A percentile compares a stretch with the other conserved stretches of the same genome.
Conservation (phyloP, 176 grass and related monocot species). For the Aegilops sharonensis region DNA sequence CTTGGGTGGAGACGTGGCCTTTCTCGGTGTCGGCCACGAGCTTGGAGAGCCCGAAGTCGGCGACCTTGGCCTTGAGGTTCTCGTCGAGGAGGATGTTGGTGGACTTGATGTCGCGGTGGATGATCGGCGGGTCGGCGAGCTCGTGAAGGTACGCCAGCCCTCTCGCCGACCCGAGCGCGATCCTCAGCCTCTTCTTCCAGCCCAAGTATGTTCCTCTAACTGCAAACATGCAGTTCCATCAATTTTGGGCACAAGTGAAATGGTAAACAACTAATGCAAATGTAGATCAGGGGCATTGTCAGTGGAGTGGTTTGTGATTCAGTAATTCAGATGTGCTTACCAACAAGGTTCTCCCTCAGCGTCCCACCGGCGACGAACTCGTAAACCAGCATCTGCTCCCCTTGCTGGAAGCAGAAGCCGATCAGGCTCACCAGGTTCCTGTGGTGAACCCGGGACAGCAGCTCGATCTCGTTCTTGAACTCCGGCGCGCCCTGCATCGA, state of each 20-base stretch:
- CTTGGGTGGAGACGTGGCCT: conserved; percentile 63
- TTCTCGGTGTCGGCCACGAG: conserved; percentile 44
- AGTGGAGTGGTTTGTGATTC: not conserved
- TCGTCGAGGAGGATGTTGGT: conserved; percentile 77
- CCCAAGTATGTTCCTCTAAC: conserved; percentile 50
- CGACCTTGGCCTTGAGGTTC: conserved; percentile 71
- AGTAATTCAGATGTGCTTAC: conserved; percentile 30
- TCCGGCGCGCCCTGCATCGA: conserved; percentile 56
- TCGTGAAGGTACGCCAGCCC: conserved; percentile 83
- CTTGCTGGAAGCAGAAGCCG: conserved; percentile 80
- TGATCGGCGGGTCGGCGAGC: conserved; percentile 74
- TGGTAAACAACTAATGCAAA: not conserved
- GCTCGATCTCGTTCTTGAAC: conserved; percentile 87
- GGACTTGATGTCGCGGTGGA: conserved; percentile 61
- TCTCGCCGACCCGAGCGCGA: conserved; percentile 62
- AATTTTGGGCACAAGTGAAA: not conserved
- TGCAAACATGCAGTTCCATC: conserved; percentile 11
- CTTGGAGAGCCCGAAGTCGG: conserved; percentile 75
- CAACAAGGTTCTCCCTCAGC: conserved; percentile 58
- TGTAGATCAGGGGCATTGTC: not conserved
- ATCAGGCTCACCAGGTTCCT: conserved; percentile 73
- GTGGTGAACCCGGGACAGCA: conserved; percentile 81
- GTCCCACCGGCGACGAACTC: conserved; percentile 71
- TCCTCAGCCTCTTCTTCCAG: conserved; percentile 70
- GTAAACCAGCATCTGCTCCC: conserved; percentile 80